A percentile compares a stretch with the other conserved stretches of the same genome.
Conservation (phyloP, 768 basidiomycete genomes). For the Serendipita sp. region DNA sequence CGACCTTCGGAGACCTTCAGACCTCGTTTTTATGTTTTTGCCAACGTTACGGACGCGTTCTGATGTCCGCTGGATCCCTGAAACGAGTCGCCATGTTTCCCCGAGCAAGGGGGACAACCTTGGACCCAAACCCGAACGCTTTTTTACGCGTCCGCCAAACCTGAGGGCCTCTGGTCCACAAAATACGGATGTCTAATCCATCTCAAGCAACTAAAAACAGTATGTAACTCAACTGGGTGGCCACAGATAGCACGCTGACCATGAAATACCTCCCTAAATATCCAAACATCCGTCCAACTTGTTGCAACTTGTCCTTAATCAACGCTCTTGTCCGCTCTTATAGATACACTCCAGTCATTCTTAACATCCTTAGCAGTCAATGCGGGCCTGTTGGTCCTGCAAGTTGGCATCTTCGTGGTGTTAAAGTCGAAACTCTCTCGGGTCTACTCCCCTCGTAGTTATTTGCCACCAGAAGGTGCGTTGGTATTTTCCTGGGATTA, state of each 20-base stretch:
- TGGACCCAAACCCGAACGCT: no score
- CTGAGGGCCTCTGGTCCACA: no score
- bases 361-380: constrained; percentile 47
- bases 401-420: constrained; percentile 40
- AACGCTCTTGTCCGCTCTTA: not conserved
- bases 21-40: no score
- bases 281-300: no score
- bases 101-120: no score
- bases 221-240: not conserved
- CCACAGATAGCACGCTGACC: no score
- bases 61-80: no score
- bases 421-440: constrained; percentile 39
- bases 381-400: constrained; percentile 26
- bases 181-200: not conserved
- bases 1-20: no score
- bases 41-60: no score
- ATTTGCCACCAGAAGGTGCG: constrained; percentile 35
- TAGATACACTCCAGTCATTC: constrained; percentile 32
- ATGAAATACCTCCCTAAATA: no score
- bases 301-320: not conserved
- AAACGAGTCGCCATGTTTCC: no score
- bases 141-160: no score
- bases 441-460: constrained; percentile 32
- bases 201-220: not conserved
- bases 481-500: not conserved